Conservation (phyloP, 257 asterid species). For the Ehretia macrophylla region DNA sequence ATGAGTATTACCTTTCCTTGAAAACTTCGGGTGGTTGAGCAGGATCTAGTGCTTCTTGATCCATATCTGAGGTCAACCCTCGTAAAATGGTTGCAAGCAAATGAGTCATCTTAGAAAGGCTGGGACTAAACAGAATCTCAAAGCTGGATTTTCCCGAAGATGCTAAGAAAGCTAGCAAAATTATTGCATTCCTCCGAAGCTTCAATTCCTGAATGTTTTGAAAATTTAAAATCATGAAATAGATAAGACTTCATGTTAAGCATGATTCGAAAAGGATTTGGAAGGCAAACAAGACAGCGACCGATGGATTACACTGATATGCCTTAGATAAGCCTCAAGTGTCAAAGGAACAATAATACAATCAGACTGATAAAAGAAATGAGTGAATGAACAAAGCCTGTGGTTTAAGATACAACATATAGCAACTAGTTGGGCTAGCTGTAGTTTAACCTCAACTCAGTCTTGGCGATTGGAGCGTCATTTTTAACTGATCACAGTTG, state of each 20-base stretch:
- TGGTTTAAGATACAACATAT: too few species aligned
- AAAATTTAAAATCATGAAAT: conserved; percentile 1
- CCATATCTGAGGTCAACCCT: conserved; percentile 63
- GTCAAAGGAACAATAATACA: neutral
- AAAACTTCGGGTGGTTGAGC: conserved; percentile 40
- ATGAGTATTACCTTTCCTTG: conserved; percentile 58
- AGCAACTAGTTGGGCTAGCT: too few species aligned
- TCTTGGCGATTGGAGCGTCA: too few species aligned
- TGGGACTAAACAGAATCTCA: conserved; percentile 49
- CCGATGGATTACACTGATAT: neutral
- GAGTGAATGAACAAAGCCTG: too few species aligned
- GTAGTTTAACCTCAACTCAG: too few species aligned
- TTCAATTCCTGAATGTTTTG: conserved; percentile 66
- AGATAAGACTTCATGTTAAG: conserved; percentile 1
- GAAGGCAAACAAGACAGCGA: neutral
- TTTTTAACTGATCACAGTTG: too few species aligned
- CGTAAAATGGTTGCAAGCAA: conserved; percentile 63
- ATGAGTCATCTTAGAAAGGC: conserved; percentile 46
- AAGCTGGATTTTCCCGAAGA: conserved; percentile 66
- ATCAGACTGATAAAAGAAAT: neutral
- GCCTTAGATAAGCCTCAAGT: neutral
- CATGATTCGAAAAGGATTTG: neutral
- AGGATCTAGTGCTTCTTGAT: conserved; percentile 46
- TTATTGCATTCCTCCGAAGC: conserved; percentile 75
- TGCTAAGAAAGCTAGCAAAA: conserved; percentile 79